A percentile compares a stretch with the other conserved stretches of the same genome.
Conservation (phyloP, 148 eudicot species). For the Silene conica region DNA sequence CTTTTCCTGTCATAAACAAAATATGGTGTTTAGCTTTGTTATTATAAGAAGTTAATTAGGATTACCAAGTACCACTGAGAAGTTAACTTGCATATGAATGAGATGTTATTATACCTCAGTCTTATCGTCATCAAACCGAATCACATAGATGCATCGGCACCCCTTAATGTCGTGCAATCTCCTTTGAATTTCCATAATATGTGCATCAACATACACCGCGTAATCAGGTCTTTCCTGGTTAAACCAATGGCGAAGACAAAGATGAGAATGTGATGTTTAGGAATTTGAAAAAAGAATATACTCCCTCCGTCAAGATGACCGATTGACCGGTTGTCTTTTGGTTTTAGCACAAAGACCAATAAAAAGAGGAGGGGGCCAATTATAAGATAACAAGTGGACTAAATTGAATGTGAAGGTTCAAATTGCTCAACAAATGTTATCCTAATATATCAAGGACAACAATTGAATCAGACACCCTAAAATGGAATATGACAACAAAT, state of each 20-base stretch:
- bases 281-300: not conserved
- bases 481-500: too few relatives aligned
- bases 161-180: slow-evolving; percentile 46
- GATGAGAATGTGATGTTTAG: not conserved
- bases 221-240: slow-evolving; percentile 55
- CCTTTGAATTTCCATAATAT: slow-evolving; percentile 53
- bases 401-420: too few relatives aligned
- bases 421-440: too few relatives aligned
- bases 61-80: not conserved
- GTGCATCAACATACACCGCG: slow-evolving; percentile 70
- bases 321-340: too few relatives aligned
- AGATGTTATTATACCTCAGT: slow-evolving; percentile 44
- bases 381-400: too few relatives aligned
- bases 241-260: not conserved
- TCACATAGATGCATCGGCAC: slow-evolving; percentile 71
- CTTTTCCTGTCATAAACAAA: slow-evolving; percentile 45
- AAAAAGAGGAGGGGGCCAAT: too few relatives aligned
- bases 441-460: too few relatives aligned
- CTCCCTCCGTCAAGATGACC: too few relatives aligned
- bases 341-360: too few relatives aligned
- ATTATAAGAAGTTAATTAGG: not conserved
- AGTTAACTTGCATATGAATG: not conserved
- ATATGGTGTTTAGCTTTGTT: not conserved
- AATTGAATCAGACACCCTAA: too few relatives aligned
- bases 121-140: slow-evolving; percentile 57